phyloP scores from a whole-genome alignment of 352 stramenopile species.

The Globisporangium irregulare region DNA sequence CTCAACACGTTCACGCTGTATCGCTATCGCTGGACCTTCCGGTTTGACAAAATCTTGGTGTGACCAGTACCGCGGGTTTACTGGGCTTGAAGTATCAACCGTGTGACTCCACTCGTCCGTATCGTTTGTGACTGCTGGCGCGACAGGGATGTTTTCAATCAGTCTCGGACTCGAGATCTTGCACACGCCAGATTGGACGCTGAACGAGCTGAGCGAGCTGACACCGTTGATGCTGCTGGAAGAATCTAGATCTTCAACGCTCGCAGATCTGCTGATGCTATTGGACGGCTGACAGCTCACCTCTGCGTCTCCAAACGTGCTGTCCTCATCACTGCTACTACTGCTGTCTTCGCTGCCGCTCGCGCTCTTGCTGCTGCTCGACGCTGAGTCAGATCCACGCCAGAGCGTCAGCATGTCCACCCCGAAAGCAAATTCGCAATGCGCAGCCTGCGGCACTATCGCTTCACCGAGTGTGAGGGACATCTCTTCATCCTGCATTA shows the following conservation, averaged over 20 bases:
- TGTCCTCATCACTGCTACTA: not conserved
- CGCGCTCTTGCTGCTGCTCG: not conserved
- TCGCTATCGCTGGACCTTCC: not conserved
- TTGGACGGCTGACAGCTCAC: not conserved
- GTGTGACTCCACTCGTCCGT: not conserved
- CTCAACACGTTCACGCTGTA: not conserved
- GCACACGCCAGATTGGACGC: not conserved
- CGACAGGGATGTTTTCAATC: constrained; percentile 16
- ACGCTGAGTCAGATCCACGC: not conserved
- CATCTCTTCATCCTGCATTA: not conserved
- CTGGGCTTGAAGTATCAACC: not conserved
- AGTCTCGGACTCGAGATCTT: constrained; percentile 5
- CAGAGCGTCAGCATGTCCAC: not conserved
- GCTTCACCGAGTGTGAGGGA: not conserved
- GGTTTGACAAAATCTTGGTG: constrained; percentile 1
- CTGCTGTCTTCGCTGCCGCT: not conserved
- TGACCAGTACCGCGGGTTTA: not conserved
- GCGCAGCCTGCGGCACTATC: not conserved
- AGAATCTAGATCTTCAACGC: constrained; percentile 7
- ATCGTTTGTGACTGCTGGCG: not conserved
- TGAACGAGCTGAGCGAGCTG: constrained; percentile 12
- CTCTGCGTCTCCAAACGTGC: too few relatives aligned
- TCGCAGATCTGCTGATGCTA: not conserved
- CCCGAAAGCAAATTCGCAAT: not conserved
- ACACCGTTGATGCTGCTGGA: not conserved